phyloP scores from a whole-genome alignment of 1,139 yeast genomes.

The Scheffersomyces illinoinensis region DNA sequence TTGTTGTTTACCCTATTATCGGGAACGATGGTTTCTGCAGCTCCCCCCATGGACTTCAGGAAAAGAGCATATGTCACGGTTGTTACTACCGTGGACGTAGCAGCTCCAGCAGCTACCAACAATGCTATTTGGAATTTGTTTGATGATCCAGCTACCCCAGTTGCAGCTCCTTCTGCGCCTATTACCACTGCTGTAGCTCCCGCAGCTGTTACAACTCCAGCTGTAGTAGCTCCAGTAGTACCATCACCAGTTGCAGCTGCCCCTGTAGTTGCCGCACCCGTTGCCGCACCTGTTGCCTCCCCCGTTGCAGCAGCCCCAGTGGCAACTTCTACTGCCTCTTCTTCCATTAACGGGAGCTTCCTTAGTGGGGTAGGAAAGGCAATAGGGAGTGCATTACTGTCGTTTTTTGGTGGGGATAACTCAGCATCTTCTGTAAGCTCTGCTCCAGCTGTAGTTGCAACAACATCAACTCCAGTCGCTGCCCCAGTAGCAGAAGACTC shows the following conservation, averaged over 20 bases:
- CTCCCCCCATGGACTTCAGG: constrained; percentile 9
- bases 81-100: constrained; percentile 14
- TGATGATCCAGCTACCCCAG: constrained; percentile 9
- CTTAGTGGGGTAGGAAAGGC: neutral
- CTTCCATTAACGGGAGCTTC: constrained; percentile 1
- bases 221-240: constrained; percentile 10
- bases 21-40: constrained; percentile 12
- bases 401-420: neutral
- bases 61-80: constrained; percentile 17
- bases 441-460: constrained; percentile 5
- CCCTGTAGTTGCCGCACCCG: constrained; percentile 5
- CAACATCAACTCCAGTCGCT: constrained; percentile 8
- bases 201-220: constrained; percentile 7
- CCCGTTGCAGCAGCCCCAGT: constrained; percentile 10
- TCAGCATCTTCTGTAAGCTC: constrained; percentile 5
- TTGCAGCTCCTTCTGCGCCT: constrained; percentile 12
- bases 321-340: constrained; percentile 2
- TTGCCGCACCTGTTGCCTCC: constrained; percentile 9
- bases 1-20: constrained; percentile 9
- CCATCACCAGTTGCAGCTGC: constrained; percentile 9
- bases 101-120: constrained; percentile 7
- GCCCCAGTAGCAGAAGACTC: constrained; percentile 8
- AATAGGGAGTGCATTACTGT: neutral
- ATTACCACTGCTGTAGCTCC: constrained; percentile 5
- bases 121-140: constrained; percentile 12